Evolutionary conservation across 2,329 filamentous ascomycete genomes (phyloP), one percentile per base, ranked within the genome.

Genomic region (Domatiomyces catenatus): DNA sequence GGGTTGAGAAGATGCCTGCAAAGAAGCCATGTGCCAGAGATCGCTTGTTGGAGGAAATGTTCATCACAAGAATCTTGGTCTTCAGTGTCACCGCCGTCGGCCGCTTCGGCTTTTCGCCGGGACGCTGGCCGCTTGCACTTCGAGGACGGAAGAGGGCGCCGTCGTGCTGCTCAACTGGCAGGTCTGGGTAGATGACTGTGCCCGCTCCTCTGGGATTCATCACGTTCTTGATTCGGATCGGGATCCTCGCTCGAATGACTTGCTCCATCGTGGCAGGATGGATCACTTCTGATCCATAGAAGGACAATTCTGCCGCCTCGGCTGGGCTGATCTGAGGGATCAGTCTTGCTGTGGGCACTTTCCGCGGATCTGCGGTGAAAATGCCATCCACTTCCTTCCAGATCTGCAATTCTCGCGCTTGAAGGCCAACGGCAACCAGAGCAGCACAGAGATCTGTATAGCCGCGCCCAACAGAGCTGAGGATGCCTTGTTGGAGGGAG

Each of bases 301-400:
- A 92, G 1, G 92, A 96, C 70, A 98, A 73, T 67, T 98, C 92
- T 10, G 92, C 90, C 1, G 92, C 92, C 68, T 98, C 92, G 8
- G 87, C 84, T 0, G 92, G 92, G 2, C 90, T 95, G 64, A 98
- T 94, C 49, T 83, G 82, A 8, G 82, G 71, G 44, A 98, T 76
- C n/a, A 98, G 74, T 46, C 84, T 77, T n/a, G 92, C 93, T 0
- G 90, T 96, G 2, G 90, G 89, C 42, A 93, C 86, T 67, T 92
- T 93, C 59, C 84, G 79, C 2, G 86, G 86, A 62, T 95, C 90
- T 4, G 81, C 81, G 1, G 81, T 84, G 68, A 94, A 92, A 63
- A 96, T 93, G 52, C 88, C 89, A 66, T 98, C 92, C 5, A 98
- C 92, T 66, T 98, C 92, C 71, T 98, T 98, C 92, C 92, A 96